Evolutionary conservation across 768 basidiomycete genomes (phyloP).

Genomic region (Xanthoconium stramineum): DNA sequence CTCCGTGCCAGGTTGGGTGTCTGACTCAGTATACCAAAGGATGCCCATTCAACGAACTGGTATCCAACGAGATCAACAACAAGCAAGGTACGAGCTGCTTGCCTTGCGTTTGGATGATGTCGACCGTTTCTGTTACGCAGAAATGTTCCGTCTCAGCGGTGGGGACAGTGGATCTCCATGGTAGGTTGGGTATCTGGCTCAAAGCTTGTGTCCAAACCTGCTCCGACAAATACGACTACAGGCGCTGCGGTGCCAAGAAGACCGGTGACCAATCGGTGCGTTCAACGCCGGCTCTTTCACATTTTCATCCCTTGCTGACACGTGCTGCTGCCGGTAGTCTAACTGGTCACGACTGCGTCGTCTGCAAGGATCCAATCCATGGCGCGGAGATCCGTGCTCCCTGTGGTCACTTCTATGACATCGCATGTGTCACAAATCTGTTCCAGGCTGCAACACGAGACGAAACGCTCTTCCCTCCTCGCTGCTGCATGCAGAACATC

Average conservation of each 20-base stretch:
- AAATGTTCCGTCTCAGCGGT: too few species aligned
- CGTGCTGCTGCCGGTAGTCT: not conserved
- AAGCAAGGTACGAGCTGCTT: too few species aligned
- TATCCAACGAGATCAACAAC: too few species aligned
- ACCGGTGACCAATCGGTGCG: conserved; percentile 12
- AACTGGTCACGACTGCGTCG: conserved; percentile 24
- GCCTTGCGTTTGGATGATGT: too few species aligned
- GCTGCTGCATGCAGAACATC: conserved; percentile 36
- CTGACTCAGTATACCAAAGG: too few species aligned
- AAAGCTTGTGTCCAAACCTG: not conserved
- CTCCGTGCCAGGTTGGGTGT: too few species aligned
- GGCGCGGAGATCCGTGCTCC: conserved; percentile 27
- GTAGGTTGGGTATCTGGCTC: not conserved
- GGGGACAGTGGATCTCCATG: not conserved
- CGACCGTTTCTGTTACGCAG: too few species aligned
- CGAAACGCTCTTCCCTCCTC: conserved; percentile 40
- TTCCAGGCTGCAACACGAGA: conserved; percentile 35
- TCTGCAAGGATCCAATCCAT: conserved; percentile 12
- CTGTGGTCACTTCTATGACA: conserved; percentile 37
- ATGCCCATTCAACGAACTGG: too few species aligned
- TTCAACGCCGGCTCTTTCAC: not conserved
- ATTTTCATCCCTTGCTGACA: not conserved
- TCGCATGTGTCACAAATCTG: conserved; percentile 31
- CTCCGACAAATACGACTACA: not conserved
- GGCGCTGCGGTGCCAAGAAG: not conserved